These are phyloP conservation scores for Kurtzmaniella fragi DNA, from an alignment of 805 yeast species.

Conservation along the genomic window DNA sequence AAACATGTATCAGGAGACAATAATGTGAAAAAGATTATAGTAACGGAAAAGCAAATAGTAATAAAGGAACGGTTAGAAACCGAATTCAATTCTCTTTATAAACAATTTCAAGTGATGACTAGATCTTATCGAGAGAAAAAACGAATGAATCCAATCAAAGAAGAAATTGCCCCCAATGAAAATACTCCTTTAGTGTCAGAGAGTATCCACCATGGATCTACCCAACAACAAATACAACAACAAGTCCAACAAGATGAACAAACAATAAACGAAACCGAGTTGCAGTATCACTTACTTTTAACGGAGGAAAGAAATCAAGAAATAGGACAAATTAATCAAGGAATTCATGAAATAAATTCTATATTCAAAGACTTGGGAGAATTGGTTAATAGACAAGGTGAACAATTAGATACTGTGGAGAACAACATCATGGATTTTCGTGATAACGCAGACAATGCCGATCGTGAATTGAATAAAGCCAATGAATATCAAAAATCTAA, in stretches of 20 bases:
- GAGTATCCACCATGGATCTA: slow-evolving; percentile 9
- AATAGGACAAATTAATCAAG: slow-evolving; percentile 65
- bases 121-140: slow-evolving; percentile 48
- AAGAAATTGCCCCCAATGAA: slow-evolving; percentile 17
- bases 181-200: slow-evolving; percentile 35
- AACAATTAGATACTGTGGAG: slow-evolving; percentile 77
- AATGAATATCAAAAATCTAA: slow-evolving; percentile 66
- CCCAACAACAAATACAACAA: slow-evolving; percentile 22
- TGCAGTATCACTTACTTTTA: slow-evolving; percentile 58
- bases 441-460: slow-evolving; percentile 63
- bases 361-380: slow-evolving; percentile 78
- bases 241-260: slow-evolving; percentile 31
- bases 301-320: slow-evolving; percentile 73
- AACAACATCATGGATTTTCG: slow-evolving; percentile 65
- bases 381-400: slow-evolving; percentile 80
- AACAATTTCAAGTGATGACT: slow-evolving; percentile 38
- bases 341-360: slow-evolving; percentile 79
- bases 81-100: slow-evolving; percentile 52
- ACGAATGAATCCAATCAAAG: slow-evolving; percentile 17
- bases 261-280: slow-evolving; percentile 43
- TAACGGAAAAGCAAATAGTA: slow-evolving; percentile 37
- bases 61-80: slow-evolving; percentile 48
- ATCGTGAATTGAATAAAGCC: slow-evolving; percentile 66
- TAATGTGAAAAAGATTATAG: slow-evolving; percentile 14
- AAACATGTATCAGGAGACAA: slow-evolving; percentile 1